These are phyloP conservation scores for Lantana camara DNA, from an alignment of 257 asterid species.

Conservation along the genomic window DNA sequence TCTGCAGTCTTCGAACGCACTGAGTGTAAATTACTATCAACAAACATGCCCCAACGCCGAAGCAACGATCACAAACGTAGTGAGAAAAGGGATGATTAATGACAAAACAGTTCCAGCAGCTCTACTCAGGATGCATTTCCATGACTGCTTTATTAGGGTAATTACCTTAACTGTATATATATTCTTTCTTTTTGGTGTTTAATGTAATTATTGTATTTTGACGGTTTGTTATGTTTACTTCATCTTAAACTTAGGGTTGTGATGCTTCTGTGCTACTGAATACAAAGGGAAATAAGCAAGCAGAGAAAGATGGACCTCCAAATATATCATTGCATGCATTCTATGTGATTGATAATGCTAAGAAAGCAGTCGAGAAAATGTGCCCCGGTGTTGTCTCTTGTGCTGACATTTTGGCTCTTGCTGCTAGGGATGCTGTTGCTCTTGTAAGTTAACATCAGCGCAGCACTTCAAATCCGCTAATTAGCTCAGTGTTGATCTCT, in stretches of 20 bases:
- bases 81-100: conserved; percentile 58
- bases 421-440: conserved; percentile 78
- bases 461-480: too few species aligned
- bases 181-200: neutral
- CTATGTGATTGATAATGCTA: conserved; percentile 68
- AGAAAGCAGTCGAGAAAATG: conserved; percentile 55
- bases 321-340: conserved; percentile 83
- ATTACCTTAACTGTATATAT: too few species aligned
- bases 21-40: conserved; percentile 58
- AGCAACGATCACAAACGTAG: conserved; percentile 40
- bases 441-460: conserved; percentile 48
- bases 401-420: conserved; percentile 81
- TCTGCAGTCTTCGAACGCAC: conserved; percentile 37
- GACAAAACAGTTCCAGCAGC: conserved; percentile 86
- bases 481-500: too few species aligned
- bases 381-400: conserved; percentile 92
- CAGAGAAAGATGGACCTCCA: conserved; percentile 84
- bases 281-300: conserved; percentile 45
- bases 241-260: conserved; percentile 63
- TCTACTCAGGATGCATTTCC: conserved; percentile 87
- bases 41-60: conserved; percentile 74
- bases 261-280: conserved; percentile 81
- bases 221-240: too few species aligned
- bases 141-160: conserved; percentile 87
- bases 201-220: neutral